Evolutionary conservation across 2,329 filamentous ascomycete species (phyloP).

Genomic region (Aureobasidium namibiae): DNA sequence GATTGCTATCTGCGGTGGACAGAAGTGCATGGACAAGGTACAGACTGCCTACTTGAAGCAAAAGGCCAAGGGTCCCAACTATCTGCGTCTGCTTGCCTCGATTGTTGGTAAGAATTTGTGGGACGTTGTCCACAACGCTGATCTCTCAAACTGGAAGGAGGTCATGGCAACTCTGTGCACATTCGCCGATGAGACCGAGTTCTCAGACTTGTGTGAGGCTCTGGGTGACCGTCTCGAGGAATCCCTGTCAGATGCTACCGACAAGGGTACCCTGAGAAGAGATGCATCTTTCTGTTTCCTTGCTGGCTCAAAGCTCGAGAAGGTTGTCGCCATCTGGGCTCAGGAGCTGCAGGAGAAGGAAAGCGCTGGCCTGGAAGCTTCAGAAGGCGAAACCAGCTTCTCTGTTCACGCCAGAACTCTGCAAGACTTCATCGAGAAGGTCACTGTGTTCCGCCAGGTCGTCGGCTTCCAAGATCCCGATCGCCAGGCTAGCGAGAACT

Average conservation of each 20-base stretch:
- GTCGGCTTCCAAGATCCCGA: slow-evolving; percentile 84
- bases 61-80: slow-evolving; percentile 77
- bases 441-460: slow-evolving; percentile 90
- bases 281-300: slow-evolving; percentile 96
- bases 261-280: slow-evolving; percentile 53
- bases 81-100: slow-evolving; percentile 79
- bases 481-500: slow-evolving; percentile 61
- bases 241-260: slow-evolving; percentile 43
- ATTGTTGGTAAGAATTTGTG: slow-evolving; percentile 95
- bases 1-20: slow-evolving; percentile 92
- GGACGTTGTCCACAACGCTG: slow-evolving; percentile 96
- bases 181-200: slow-evolving; percentile 83
- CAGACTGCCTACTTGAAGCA: slow-evolving; percentile 84
- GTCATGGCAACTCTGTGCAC: slow-evolving; percentile 94
- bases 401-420: slow-evolving; percentile 83
- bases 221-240: slow-evolving; percentile 87
- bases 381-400: slow-evolving; percentile 69
- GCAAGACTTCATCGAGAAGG: slow-evolving; percentile 95
- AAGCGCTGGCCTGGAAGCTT: slow-evolving; percentile 57
- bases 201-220: slow-evolving; percentile 89
- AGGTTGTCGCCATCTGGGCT: slow-evolving; percentile 92
- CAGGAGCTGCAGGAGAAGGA: slow-evolving; percentile 81
- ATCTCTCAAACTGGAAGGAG: slow-evolving; percentile 91
- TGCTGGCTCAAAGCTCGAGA: slow-evolving; percentile 91
- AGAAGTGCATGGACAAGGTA: slow-evolving; percentile 87